A percentile compares a stretch with the other conserved stretches of the same genome.
These are phyloP conservation scores for Pyrenophora teres DNA, from an alignment of 2,329 filamentous ascomycete genomes.

Conservation along the genomic window DNA sequence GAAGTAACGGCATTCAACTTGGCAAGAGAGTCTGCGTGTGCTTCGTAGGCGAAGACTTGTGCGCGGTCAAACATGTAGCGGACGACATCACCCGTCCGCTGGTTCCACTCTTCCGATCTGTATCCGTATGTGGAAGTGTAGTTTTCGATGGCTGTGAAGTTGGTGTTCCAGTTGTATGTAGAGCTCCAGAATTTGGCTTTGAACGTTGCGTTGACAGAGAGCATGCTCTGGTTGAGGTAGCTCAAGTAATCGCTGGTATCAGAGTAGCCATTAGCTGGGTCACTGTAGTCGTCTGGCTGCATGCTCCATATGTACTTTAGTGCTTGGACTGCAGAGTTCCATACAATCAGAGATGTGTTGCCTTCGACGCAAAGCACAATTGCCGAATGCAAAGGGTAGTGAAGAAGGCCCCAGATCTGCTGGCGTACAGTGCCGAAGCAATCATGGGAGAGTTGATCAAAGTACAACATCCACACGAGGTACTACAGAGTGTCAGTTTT, in stretches of 20 bases:
- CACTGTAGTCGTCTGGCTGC: slow-evolving; percentile 16
- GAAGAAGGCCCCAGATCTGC: slow-evolving; percentile 59
- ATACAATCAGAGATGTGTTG: slow-evolving; percentile 34
- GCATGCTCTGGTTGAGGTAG: slow-evolving; percentile 29
- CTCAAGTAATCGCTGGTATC: slow-evolving; percentile 9
- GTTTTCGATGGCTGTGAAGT: slow-evolving; percentile 30
- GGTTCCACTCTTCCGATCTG: slow-evolving; percentile 25
- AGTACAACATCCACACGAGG: slow-evolving; percentile 66
- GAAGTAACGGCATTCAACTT: slow-evolving; percentile 30
- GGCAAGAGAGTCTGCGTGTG: slow-evolving; percentile 29
- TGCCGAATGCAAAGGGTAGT: slow-evolving; percentile 65
- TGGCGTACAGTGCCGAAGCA: slow-evolving; percentile 59
- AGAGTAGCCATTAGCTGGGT: slow-evolving; percentile 22
- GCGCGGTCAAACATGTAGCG: slow-evolving; percentile 25
- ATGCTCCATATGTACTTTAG: slow-evolving; percentile 28
- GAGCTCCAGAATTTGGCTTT: slow-evolving; percentile 25
- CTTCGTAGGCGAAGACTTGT: slow-evolving; percentile 32
- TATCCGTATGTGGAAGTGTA: slow-evolving; percentile 26
- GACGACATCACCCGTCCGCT: slow-evolving; percentile 20
- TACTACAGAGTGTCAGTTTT: slow-evolving; percentile 13
- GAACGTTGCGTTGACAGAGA: slow-evolving; percentile 23
- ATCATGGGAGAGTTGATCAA: slow-evolving; percentile 56
- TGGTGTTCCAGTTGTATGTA: slow-evolving; percentile 27
- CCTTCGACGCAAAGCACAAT: slow-evolving; percentile 66
- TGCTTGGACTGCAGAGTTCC: slow-evolving; percentile 31